Evolutionary conservation across 2,329 filamentous ascomycete genomes (phyloP), one percentile per base, ranked within the genome.

Genomic region (Neodidymelliopsis sp.): DNA sequence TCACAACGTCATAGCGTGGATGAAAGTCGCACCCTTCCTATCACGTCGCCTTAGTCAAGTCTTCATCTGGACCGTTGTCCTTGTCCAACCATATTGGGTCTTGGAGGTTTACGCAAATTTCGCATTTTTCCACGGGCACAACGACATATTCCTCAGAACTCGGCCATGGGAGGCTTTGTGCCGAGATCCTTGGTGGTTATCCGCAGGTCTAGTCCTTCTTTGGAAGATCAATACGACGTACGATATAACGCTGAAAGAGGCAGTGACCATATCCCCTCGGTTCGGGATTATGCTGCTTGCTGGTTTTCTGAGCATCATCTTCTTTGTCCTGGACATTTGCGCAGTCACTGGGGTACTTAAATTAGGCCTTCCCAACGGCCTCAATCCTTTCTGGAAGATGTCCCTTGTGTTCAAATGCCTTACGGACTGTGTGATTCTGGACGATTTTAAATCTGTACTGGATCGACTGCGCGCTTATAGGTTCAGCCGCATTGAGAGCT

Each of bases 171-270:
- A 43, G 28, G 39, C 39, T 43, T 13, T 34, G 10, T 43, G 33
- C 39, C 39, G 39, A 16, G 84, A 86, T 53, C 84, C 84, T 0
- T 86, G 84, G 84, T 86, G 84, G 84, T 77, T 86, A 18, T 84
- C 83, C 57, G 83, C 82, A 0, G 78, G 77, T 3, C 57, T 75
- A 42, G 80, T 74, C 15, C 74, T 86, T 6, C 79, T 85, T 65
- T 84, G 77, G 70, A 83, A 83, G 33, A 84, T 85, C 57, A 81
- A 80, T 43, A 75, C 73, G 38, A 76, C 80, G 25, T 86, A 86
- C 67, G 78, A 81, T 31, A 79, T 85, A 41, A 73, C 75, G 4
- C 67, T 81, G 22, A 49, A 74, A 23, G 80, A 84, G 49, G 75
- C 86, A 10, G 71, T 85, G 33, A 71, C 73, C 4, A 76, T 83